Percentiles rank a stretch among this genome's conserved stretches.
Evolutionary conservation across 2,329 filamentous ascomycete genomes (phyloP).

Genomic region (Penicillium sp.): DNA sequence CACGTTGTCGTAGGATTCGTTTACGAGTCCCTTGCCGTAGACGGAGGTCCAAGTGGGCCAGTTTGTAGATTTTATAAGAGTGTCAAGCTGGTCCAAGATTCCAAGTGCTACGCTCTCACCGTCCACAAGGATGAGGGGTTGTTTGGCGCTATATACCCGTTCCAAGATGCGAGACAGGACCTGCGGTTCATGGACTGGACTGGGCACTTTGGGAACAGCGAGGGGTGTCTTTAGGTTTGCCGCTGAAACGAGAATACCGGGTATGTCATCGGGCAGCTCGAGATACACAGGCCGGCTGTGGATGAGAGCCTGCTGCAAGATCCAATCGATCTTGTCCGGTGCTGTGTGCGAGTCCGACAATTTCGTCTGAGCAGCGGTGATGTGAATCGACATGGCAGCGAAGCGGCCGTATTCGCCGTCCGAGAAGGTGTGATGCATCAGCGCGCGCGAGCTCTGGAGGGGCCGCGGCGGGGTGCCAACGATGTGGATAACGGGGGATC

Average conservation of each 20-base stretch:
- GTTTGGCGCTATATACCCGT: slow-evolving; percentile 44
- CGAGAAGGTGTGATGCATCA: slow-evolving; percentile 65
- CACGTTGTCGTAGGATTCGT: slow-evolving; percentile 47
- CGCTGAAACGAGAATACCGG: slow-evolving; percentile 28
- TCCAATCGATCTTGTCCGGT: slow-evolving; percentile 50
- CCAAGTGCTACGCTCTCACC: slow-evolving; percentile 45
- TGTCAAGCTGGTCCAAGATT: slow-evolving; percentile 42
- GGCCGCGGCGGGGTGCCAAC: slow-evolving; percentile 50
- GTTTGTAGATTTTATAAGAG: slow-evolving; percentile 41
- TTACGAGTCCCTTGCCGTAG: slow-evolving; percentile 50
- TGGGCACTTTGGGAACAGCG: slow-evolving; percentile 11
- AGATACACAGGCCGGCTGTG: slow-evolving; percentile 55
- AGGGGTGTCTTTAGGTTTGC: slow-evolving; percentile 20
- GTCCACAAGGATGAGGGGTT: slow-evolving; percentile 52
- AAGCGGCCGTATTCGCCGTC: slow-evolving; percentile 53
- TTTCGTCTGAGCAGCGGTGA: slow-evolving; percentile 50
- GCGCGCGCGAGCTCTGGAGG: slow-evolving; percentile 42
- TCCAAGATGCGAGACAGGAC: slow-evolving; percentile 36
- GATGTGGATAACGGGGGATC: slow-evolving; percentile 62
- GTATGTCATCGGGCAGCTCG: slow-evolving; percentile 53
- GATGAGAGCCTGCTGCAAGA: slow-evolving; percentile 49
- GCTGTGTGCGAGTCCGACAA: slow-evolving; percentile 45
- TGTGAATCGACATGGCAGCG: slow-evolving; percentile 47
- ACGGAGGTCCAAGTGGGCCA: slow-evolving; percentile 49
- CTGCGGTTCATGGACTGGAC: slow-evolving; percentile 11